Conservation (phyloP, 371 early-diverging fungal genomes). For the Funneliformis caledonium region DNA sequence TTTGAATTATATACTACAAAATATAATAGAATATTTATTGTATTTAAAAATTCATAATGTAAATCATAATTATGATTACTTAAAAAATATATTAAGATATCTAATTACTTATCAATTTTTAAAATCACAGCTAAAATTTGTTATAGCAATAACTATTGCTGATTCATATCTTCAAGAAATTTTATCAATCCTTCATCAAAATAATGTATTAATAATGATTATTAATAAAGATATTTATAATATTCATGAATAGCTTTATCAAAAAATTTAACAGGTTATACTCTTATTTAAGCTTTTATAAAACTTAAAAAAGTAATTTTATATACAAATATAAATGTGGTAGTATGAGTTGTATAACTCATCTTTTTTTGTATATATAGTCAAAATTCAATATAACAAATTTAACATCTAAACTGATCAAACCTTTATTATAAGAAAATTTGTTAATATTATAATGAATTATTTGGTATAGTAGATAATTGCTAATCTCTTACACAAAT, state of each 20-base stretch:
- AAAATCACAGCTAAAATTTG: not conserved
- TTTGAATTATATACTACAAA: not conserved
- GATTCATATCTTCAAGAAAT: not conserved
- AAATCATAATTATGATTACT: not conserved
- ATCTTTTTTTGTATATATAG: conserved; percentile 31
- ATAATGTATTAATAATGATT: not conserved
- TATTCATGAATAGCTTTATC: not conserved
- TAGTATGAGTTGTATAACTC: not conserved
- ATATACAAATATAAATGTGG: not conserved
- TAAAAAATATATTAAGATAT: conserved; percentile 1
- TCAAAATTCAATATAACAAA: too few species aligned
- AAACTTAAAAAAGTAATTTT: not conserved
- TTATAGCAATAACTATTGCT: not conserved
- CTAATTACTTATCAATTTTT: not conserved
- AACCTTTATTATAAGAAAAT: too few species aligned
- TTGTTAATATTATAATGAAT: too few species aligned
- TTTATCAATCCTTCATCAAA: not conserved
- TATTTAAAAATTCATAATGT: not conserved
- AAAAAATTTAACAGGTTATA: not conserved
- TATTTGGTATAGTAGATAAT: too few species aligned
- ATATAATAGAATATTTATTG: not conserved
- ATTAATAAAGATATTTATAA: conserved; percentile 5
- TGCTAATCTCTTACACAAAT: too few species aligned
- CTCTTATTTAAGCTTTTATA: not conserved
- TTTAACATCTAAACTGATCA: too few species aligned